Evolutionary conservation across 179 eudicot genomes (phyloP), one percentile per base, ranked within the genome.

Genomic region (Sideroxylon spinosum): DNA sequence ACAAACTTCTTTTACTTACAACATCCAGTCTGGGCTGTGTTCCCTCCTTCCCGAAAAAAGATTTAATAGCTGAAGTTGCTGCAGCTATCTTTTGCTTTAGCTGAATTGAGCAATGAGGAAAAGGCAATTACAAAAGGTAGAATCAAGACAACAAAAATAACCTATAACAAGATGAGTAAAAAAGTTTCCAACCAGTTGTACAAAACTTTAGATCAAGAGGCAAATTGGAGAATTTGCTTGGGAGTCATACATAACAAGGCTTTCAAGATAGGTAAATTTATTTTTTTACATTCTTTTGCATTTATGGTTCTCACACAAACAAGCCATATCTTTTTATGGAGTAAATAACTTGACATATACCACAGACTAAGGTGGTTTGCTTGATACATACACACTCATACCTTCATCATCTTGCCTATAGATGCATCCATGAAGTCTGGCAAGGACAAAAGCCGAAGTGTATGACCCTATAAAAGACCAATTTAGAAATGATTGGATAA

Each of bases 351-450:
- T 60, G 32, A 44, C 68, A 61, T 44, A 73, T 28, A 53, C 23
- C 28, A n/a, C 16, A 5, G 23, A 66, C 26, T 6, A 17, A 6
- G 52, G 53, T 12, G n/a, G 56, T 74, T 59, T 44, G 32, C 56
- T 22, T 32, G 57, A 44, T 5, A 44, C 3, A 16, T 32, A 17
- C 55, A 19, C 44, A 13, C 16, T 7, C 50, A 29, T 32, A 67
- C 96, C 93, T 87, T 91, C 68, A 92, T 75, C 78, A 92, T 89
- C 83, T 91, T 91, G 61, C 97, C 95, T 26, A 92, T 91, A 16
- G 95, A 92, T 79, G 93, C 92, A 84, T 92, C 97, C 61, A 92
- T 85, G 76, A 92, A 92, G 77, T 92, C 97, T 44, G 97, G 97
- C 91, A 92, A 84, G 59, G 97, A 92, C 80, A 92, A 81, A 49